A percentile compares a stretch with the other conserved stretches of the same genome.
Evolutionary conservation across 352 stramenopile genomes (phyloP).

Genomic region (Aphanomyces astaci): DNA sequence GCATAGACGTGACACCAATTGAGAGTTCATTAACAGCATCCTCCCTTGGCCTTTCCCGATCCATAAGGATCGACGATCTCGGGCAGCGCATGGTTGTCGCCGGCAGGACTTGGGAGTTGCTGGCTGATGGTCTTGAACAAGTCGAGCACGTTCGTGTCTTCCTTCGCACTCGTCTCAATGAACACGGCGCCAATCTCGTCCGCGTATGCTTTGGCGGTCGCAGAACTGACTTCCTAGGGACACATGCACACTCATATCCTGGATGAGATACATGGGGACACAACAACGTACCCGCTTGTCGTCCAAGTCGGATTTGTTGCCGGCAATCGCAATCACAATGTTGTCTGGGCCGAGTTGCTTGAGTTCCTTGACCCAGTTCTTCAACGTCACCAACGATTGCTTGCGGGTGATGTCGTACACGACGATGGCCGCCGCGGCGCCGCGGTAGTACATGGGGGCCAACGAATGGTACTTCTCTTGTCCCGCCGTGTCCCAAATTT

Average conservation of each 20-base stretch:
- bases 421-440: slow-evolving; percentile 94
- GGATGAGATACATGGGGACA: neutral
- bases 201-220: slow-evolving; percentile 82
- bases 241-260: slow-evolving; percentile 8
- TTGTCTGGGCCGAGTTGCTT: slow-evolving; percentile 88
- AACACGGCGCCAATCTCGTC: slow-evolving; percentile 90
- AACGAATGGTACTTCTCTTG: slow-evolving; percentile 97
- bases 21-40: slow-evolving; percentile 54
- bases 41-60: slow-evolving; percentile 72
- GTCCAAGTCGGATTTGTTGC: slow-evolving; percentile 91
- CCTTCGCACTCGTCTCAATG: slow-evolving; percentile 92
- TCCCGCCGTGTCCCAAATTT: slow-evolving; percentile 98
- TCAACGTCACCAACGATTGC: slow-evolving; percentile 89
- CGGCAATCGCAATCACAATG: slow-evolving; percentile 93
- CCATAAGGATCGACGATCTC: slow-evolving; percentile 83
- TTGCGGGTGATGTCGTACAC: slow-evolving; percentile 98
- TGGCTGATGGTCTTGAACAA: slow-evolving; percentile 90
- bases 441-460: slow-evolving; percentile 98
- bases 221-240: slow-evolving; percentile 73
- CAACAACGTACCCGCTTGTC: slow-evolving; percentile 56
- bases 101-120: slow-evolving; percentile 55
- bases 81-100: slow-evolving; percentile 71
- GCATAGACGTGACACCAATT: neutral
- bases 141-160: slow-evolving; percentile 89
- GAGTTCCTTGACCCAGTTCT: slow-evolving; percentile 94